Evolutionary conservation across 1,284 basidiomycete genomes (phyloP).

Genomic region (Mycena sp.): DNA sequence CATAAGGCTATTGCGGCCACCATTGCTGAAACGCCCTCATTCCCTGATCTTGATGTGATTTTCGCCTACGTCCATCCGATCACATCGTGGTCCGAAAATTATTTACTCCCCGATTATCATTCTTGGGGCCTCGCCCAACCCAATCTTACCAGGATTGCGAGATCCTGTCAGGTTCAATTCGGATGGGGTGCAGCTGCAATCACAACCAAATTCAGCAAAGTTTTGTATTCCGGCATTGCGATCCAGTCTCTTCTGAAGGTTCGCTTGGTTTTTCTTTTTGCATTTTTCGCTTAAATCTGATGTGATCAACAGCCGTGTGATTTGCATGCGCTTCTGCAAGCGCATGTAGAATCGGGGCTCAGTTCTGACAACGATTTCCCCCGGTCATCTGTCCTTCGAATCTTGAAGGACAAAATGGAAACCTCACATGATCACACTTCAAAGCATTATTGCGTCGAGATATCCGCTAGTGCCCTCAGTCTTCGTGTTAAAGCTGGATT

Average conservation of each 20-base stretch:
- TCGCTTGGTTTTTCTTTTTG: background rate
- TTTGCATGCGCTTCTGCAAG: background rate
- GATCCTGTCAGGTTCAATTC: background rate
- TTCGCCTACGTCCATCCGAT: constrained; percentile 6
- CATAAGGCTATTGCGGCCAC: too few species aligned
- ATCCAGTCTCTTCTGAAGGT: too few species aligned
- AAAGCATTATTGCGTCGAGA: background rate
- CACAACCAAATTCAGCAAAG: background rate
- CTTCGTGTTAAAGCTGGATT: background rate
- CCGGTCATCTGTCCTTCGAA: background rate
- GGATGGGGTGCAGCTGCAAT: background rate
- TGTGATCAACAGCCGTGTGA: constrained; percentile 1
- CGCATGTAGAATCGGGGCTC: background rate
- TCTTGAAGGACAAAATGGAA: background rate
- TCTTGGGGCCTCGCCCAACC: background rate
- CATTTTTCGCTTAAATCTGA: background rate
- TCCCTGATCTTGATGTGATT: too few species aligned
- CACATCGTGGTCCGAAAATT: background rate
- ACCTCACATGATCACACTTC: background rate
- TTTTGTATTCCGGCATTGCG: background rate
- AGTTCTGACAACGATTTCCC: background rate
- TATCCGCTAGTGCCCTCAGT: background rate
- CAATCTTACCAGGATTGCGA: background rate
- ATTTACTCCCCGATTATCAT: background rate
- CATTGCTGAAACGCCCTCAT: too few species aligned